A percentile compares a stretch with the other conserved stretches of the same genome.
These are phyloP conservation scores for Phialemonium atrogriseum DNA, from an alignment of 2,329 filamentous ascomycete species.

Conservation along the genomic window DNA sequence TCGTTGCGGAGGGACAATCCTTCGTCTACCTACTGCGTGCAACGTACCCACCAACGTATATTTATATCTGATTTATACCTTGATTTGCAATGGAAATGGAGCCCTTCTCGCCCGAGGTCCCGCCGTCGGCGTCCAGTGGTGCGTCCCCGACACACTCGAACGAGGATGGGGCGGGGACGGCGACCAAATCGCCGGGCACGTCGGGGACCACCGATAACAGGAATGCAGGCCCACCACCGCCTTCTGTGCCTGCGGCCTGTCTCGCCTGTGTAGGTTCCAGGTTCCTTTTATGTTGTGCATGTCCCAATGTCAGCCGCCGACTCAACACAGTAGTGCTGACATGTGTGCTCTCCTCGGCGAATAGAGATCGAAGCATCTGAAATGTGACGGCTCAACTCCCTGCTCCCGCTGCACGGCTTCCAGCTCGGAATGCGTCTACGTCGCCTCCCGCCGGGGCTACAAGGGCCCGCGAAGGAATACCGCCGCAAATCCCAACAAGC, in stretches of 20 bases:
- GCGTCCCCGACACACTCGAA: conserved; percentile 15
- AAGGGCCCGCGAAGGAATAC: conserved; percentile 53
- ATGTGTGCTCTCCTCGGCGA: conserved; percentile 2
- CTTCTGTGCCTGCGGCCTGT: conserved; percentile 39
- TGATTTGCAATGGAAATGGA: too few relatives aligned
- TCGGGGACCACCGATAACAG: conserved; percentile 16
- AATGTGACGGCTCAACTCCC: conserved; percentile 63
- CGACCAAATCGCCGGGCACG: conserved; percentile 12
- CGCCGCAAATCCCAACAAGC: conserved; percentile 38
- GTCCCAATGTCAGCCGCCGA: too few relatives aligned
- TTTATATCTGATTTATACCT: too few relatives aligned
- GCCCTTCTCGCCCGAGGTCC: too few relatives aligned
- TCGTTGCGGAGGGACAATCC: too few relatives aligned
- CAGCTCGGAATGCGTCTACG: conserved; percentile 58
- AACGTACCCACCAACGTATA: too few relatives aligned
- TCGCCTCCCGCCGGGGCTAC: conserved; percentile 67
- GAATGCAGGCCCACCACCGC: conserved; percentile 10
- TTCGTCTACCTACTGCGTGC: too few relatives aligned
- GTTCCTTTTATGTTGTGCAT: conserved; percentile 3
- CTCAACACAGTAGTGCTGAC: conserved; percentile 4
- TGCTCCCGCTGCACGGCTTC: conserved; percentile 58
- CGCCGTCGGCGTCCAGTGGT: conserved; percentile 14
- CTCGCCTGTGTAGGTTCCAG: conserved; percentile 41
- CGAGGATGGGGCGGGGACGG: conserved; percentile 17
- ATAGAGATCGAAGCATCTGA: conserved; percentile 60